A percentile compares a stretch with the other conserved stretches of the same genome.
phyloP scores from a whole-genome alignment of 345 rosid species.

The Moricandia arvensis region DNA sequence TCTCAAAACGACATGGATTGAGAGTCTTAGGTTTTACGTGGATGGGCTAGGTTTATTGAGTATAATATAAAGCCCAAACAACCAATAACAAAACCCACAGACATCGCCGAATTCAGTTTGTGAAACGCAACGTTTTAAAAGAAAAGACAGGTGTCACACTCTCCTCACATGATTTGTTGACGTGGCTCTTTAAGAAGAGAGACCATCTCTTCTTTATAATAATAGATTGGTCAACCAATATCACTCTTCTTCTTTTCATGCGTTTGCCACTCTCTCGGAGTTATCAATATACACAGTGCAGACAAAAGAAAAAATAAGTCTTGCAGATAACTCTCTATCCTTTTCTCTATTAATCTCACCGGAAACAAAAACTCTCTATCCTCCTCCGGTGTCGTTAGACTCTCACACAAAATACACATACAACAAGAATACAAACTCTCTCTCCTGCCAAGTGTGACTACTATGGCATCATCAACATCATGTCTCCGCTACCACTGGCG shows the following conservation, averaged over 20 bases:
- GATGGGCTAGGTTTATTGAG: too few relatives aligned
- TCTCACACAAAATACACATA: neutral
- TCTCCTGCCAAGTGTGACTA: slow-evolving; percentile 9
- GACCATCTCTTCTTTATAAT: too few relatives aligned
- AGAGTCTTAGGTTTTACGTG: too few relatives aligned
- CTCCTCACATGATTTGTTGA: too few relatives aligned
- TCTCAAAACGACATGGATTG: too few relatives aligned
- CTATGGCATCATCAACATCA: slow-evolving; percentile 34
- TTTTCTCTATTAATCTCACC: slow-evolving; percentile 24
- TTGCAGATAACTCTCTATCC: slow-evolving; percentile 18
- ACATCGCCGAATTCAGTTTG: too few relatives aligned
- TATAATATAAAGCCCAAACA: too few relatives aligned
- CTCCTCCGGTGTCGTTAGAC: slow-evolving; percentile 16
- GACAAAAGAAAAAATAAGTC: slow-evolving; percentile 19
- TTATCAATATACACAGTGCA: slow-evolving; percentile 28
- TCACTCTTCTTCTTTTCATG: slow-evolving; percentile 16
- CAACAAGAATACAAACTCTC: slow-evolving; percentile 25
- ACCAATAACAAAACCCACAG: too few relatives aligned
- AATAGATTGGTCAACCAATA: slow-evolving; percentile 8
- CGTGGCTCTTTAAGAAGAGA: too few relatives aligned
- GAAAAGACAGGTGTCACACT: too few relatives aligned
- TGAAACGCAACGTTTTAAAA: too few relatives aligned
- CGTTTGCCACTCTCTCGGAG: slow-evolving; percentile 23
- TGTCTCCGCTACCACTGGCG: slow-evolving; percentile 26
- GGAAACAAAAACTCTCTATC: slow-evolving; percentile 22